These are phyloP conservation scores for Pseudofabraea citricarpa DNA, from an alignment of 2,329 filamentous ascomycete genomes.

Conservation along the genomic window DNA sequence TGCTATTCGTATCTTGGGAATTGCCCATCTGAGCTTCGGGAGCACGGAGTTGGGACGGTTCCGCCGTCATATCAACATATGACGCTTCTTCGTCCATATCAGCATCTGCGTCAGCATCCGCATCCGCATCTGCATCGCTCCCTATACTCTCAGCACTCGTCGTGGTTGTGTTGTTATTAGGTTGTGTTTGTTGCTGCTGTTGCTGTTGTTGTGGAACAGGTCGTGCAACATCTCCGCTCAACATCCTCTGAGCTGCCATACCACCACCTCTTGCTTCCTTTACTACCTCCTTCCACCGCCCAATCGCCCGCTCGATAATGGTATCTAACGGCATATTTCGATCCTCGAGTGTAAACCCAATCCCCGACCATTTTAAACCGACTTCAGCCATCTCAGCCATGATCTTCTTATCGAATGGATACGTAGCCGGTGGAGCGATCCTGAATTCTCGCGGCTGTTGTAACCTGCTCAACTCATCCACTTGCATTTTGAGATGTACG, in stretches of 20 bases:
- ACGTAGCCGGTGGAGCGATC: constrained; percentile 44
- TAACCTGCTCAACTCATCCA: constrained; percentile 53
- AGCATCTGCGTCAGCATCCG: too few species aligned
- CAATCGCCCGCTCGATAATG: constrained; percentile 49
- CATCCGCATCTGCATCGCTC: constrained; percentile 19
- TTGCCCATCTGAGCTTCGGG: neutral
- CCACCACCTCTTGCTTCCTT: constrained; percentile 43
- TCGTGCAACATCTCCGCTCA: constrained; percentile 27
- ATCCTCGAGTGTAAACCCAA: constrained; percentile 47
- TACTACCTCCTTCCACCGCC: constrained; percentile 58
- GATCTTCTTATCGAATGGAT: constrained; percentile 46
- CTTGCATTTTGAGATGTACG: constrained; percentile 49
- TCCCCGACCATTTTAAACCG: constrained; percentile 32
- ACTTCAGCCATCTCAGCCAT: constrained; percentile 43
- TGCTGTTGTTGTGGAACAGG: neutral
- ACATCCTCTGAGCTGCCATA: constrained; percentile 44
- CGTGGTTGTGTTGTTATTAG: constrained; percentile 2
- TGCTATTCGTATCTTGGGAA: too few species aligned
- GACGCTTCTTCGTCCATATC: too few species aligned
- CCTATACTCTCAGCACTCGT: constrained; percentile 1
- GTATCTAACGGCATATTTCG: constrained; percentile 46
- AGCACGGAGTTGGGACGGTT: neutral
- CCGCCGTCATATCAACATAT: constrained; percentile 42
- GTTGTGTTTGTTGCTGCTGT: constrained; percentile 1
- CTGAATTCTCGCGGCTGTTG: constrained; percentile 58